Evolutionary conservation across 2,329 filamentous ascomycete species (phyloP), one percentile per base, ranked within the genome.

Genomic region (Fusarium irregulare): DNA sequence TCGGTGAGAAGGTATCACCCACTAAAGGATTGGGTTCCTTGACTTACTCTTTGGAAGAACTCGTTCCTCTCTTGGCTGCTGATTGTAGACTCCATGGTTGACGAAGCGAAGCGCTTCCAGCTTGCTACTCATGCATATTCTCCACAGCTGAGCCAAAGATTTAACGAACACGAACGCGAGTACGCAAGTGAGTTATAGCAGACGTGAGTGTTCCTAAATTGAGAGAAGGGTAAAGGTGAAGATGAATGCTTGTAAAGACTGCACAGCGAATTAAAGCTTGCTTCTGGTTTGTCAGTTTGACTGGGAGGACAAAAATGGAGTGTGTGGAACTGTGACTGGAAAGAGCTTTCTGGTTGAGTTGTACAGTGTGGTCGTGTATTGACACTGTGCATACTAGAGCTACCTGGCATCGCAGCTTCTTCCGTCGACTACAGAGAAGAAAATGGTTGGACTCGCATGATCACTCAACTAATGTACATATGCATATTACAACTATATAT

Each of bases 31-130:
- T 6, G 7, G 34, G 34, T n/a, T 37, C 34, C 34, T n/a, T 7
- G 14, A 9, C 59, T 32, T 12, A 79, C 78, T 60, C 64, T 75
- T 62, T 78, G 77, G 61, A 79, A 79, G 56, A 79, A 71, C 57
- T 74, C 75, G 25, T 77, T 78, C 61, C 76, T 73, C 48, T 74
- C 70, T 48, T 72, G 70, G 27, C 60, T 64, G 32, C 55, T 71
- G 9, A 69, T 25, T 51, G 66, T 68, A 45, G 74, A 67, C 51
- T 77, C 72, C 76, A 78, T 78, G 51, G 58, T 66, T 62, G 48
- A 44, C 49, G 61, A 71, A 74, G 63, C 63, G 46, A 69, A 66
- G 50, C 49, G 67, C 61, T 68, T 65, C 68, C 27, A 30, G 49
- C 53, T 54, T 49, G 53, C 60, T 73, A 73, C 51, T 54, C 46